Evolutionary conservation across 495 filamentous ascomycete genomes (phyloP).

Genomic region (Lepraria neglecta): DNA sequence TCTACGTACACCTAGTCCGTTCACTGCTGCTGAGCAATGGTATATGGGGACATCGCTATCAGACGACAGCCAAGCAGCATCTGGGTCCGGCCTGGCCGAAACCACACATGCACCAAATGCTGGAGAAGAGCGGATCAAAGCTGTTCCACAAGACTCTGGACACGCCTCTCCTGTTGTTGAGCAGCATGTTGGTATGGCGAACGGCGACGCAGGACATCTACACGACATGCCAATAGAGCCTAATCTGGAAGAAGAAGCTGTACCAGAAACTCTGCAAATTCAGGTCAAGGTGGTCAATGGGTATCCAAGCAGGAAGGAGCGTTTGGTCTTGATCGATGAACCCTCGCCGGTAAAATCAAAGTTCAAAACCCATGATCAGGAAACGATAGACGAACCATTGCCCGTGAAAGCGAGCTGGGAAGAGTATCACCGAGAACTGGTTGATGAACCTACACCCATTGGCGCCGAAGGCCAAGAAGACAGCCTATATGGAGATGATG

Average conservation of each 20-base stretch:
- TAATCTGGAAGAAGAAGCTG: not conserved
- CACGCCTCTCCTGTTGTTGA: not conserved
- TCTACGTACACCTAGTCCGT: conserved; percentile 76
- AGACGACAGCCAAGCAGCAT: conserved; percentile 10
- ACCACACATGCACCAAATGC: not conserved
- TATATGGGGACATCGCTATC: conserved; percentile 48
- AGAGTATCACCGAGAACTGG: no score
- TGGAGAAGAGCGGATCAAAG: not conserved
- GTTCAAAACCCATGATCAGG: no score
- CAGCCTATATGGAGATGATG: conserved; percentile 38
- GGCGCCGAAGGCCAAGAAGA: conserved; percentile 15
- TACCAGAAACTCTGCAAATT: not conserved
- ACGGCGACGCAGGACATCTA: conserved; percentile 29
- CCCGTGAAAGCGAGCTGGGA: no score
- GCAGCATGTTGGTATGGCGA: not conserved
- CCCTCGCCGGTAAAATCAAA: not conserved
- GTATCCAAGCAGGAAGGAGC: conserved; percentile 10
- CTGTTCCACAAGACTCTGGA: not conserved
- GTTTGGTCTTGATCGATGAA: conserved; percentile 16
- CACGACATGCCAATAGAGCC: conserved; percentile 4
- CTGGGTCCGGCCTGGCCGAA: conserved; percentile 6
- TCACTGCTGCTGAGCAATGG: conserved; percentile 73
- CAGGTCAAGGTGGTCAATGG: conserved; percentile 6
- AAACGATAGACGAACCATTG: no score
- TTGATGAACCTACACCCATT: not conserved